A percentile compares a stretch with the other conserved stretches of the same genome.
These are phyloP conservation scores for Barnettozyma siamensis DNA, from an alignment of 805 yeast species.

Conservation along the genomic window DNA sequence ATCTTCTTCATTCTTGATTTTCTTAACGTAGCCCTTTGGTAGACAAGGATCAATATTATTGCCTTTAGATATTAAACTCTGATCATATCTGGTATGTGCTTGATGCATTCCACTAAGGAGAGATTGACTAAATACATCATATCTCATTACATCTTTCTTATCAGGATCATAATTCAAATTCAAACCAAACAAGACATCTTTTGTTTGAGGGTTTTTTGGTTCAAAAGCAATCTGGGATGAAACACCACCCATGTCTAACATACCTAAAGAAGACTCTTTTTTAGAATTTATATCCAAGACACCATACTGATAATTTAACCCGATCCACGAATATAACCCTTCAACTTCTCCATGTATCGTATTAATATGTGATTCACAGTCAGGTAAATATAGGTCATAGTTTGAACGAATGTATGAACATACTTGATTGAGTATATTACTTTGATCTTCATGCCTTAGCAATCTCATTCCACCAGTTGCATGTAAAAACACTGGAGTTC, in stretches of 20 bases:
- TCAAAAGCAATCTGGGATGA: conserved; percentile 72
- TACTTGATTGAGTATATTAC: conserved; percentile 37
- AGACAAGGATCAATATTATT: conserved; percentile 48
- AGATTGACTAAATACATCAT: conserved; percentile 46
- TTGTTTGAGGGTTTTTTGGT: conserved; percentile 44
- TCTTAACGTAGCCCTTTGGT: conserved; percentile 38
- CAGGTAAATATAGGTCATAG: conserved; percentile 52
- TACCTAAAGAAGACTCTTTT: conserved; percentile 46
- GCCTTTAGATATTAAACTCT: conserved; percentile 26
- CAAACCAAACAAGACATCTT: conserved; percentile 42
- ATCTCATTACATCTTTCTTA: conserved; percentile 23
- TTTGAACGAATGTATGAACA: conserved; percentile 44
- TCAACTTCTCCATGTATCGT: conserved; percentile 61
- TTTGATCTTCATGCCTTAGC: conserved; percentile 46
- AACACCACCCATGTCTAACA: conserved; percentile 99
- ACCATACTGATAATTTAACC: conserved; percentile 51
- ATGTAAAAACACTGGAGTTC: conserved; percentile 66
- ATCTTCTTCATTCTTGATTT: conserved; percentile 11
- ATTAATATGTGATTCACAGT: conserved; percentile 53
- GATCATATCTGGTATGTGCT: conserved; percentile 43
- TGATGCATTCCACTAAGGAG: conserved; percentile 59
- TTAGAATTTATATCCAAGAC: conserved; percentile 31
- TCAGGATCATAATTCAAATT: conserved; percentile 32
- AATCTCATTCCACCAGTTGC: conserved; percentile 68
- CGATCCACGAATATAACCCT: conserved; percentile 64